These are phyloP conservation scores for Agaricus subrufescens DNA, from an alignment of 768 basidiomycete genomes.

Conservation along the genomic window DNA sequence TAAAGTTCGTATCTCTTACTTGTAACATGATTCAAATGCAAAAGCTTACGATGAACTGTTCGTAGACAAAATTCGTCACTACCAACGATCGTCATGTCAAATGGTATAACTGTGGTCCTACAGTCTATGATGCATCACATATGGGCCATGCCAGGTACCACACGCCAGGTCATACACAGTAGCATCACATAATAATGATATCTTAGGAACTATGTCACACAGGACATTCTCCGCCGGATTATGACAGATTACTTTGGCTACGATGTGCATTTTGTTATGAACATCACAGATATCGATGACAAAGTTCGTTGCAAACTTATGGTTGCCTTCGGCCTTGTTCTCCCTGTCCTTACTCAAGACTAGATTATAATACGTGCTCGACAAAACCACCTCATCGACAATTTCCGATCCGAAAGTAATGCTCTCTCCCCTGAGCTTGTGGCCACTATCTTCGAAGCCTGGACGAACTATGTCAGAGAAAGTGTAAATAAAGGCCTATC, in stretches of 20 bases:
- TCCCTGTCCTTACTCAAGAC: background rate
- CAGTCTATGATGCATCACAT: conserved; percentile 96
- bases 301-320: conserved; percentile 54
- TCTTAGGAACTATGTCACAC: conserved; percentile 90
- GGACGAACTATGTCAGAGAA: conserved; percentile 57
- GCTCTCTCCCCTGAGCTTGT: conserved; percentile 57
- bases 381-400: conserved; percentile 67
- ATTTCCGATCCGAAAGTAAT: conserved; percentile 50
- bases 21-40: background rate
- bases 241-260: conserved; percentile 96
- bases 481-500: conserved; percentile 65
- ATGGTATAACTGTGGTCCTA: conserved; percentile 99
- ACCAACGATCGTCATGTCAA: conserved; percentile 71
- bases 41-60: background rate
- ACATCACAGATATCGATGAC: conserved; percentile 98
- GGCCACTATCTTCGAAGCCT: conserved; percentile 52
- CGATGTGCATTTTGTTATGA: conserved; percentile 98
- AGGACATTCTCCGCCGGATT: conserved; percentile 87
- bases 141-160: conserved; percentile 95
- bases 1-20: conserved; percentile 56
- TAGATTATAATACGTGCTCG: conserved; percentile 94
- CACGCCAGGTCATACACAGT: background rate
- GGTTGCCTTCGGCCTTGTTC: conserved; percentile 12
- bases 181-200: conserved; percentile 7
- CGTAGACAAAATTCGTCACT: conserved; percentile 74